Evolutionary conservation across 2,329 filamentous ascomycete genomes (phyloP).

Genomic region (Colletotrichum echinochloae): DNA sequence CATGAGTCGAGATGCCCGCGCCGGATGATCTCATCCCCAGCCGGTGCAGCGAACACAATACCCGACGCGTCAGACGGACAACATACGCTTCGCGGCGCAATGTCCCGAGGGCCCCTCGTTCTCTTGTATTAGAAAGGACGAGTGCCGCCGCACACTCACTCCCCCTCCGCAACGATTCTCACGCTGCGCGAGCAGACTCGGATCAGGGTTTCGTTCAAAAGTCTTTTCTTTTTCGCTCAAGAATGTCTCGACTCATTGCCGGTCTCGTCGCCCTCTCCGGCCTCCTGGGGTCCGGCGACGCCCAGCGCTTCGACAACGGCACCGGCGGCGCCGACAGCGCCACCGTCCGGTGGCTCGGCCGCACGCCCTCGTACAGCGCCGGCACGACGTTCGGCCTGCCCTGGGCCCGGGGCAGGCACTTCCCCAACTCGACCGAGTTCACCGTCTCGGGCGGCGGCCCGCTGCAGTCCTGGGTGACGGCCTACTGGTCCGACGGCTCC

Average conservation of each 20-base stretch:
- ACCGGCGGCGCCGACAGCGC: constrained; percentile 24
- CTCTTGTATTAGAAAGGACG: constrained; percentile 15
- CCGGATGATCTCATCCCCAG: constrained; percentile 32
- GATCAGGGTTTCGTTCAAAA: neutral
- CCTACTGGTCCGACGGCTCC: constrained; percentile 70
- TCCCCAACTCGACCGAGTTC: constrained; percentile 52
- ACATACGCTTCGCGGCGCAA: constrained; percentile 12
- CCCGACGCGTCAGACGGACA: neutral
- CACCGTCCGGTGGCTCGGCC: constrained; percentile 55
- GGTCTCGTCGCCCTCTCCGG: constrained; percentile 34
- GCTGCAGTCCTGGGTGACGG: constrained; percentile 66
- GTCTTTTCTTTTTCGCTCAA: constrained; percentile 14
- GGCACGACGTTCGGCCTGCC: constrained; percentile 60
- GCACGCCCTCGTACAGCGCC: constrained; percentile 48
- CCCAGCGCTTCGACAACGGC: constrained; percentile 30
- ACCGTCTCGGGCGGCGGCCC: constrained; percentile 45
- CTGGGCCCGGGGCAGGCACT: constrained; percentile 56
- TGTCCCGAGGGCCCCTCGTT: constrained; percentile 10
- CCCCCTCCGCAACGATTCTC: neutral
- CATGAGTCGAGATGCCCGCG: constrained; percentile 6
- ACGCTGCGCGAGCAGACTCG: neutral
- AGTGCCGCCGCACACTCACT: constrained; percentile 1
- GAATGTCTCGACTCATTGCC: constrained; percentile 35
- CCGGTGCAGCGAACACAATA: constrained; percentile 17
- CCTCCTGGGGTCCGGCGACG: constrained; percentile 34